Base-by-base conservation (phyloP, 495 filamentous ascomycete genomes). In the Penicillium parvum region DNA sequence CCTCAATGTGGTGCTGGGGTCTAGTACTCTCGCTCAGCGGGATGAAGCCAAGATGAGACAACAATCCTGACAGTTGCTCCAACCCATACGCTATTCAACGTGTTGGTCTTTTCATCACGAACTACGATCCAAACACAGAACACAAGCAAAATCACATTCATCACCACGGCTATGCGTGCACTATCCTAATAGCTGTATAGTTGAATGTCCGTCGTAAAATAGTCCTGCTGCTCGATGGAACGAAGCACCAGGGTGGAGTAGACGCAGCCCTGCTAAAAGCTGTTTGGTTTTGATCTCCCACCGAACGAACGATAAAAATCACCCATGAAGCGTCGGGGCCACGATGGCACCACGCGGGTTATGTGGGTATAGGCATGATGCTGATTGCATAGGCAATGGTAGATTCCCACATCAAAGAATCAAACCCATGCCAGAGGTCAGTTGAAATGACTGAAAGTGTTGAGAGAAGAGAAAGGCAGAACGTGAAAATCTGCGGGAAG, bases 181-280 rank as follows among this genome's bases (percentile, higher is more conserved):
- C n/a, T n/a, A n/a, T n/a, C n/a, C n/a, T n/a, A 34, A 15, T 23
- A 21, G 10, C 20, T 30, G 3, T 6, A 30, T 3, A 30, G 48
- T n/a, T n/a, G 18, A 43, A 72, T 74, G 71, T 74, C 54, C 69
- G 71, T 74, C 71, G 61, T 71, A 65, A 57, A 68, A 70, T 56
- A 74, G 71, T 74, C 71, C 71, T 69, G 69, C 57, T 55, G 65
- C 63, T 62, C 67, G 53, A 71, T 63, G 37, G 50, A 52, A 40
- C 30, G 55, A 54, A 69, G 61, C 68, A 69, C 61, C 69, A 70
- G 69, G 71, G 71, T 74, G 71, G 71, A 74, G 69, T 74, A 73
- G 71, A 74, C 71, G 69, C 71, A 67, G 71, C 57, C 50, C 71
- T 74, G 71, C 71, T 74, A 74, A 68, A 74, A 72, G 67, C 71